A percentile compares a stretch with the other conserved stretches of the same genome.
Evolutionary conservation across 495 filamentous ascomycete species (phyloP).

Genomic region (Talaromyces proteolyticus): DNA sequence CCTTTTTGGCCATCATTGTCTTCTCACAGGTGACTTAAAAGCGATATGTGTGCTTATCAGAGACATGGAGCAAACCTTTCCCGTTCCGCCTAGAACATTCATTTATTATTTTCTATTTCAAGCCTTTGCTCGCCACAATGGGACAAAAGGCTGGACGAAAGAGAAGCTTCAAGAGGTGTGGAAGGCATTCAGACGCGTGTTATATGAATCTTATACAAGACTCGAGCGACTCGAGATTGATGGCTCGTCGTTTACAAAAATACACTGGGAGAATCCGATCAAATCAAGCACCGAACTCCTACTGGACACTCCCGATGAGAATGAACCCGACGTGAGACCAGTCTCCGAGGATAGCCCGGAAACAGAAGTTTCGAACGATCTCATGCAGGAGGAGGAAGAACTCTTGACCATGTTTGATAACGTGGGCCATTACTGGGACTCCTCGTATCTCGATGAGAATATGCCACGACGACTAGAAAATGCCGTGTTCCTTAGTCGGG

Average conservation of each 20-base stretch:
- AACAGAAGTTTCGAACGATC: background rate
- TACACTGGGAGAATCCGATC: conserved; percentile 34
- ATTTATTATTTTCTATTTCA: conserved; percentile 55
- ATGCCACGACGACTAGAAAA: conserved; percentile 30
- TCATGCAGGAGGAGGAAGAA: background rate
- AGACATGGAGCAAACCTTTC: conserved; percentile 36
- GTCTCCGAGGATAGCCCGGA: background rate
- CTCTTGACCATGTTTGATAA: background rate
- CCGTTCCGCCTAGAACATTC: conserved; percentile 31
- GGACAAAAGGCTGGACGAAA: conserved; percentile 47
- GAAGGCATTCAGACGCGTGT: conserved; percentile 40
- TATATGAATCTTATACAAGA: conserved; percentile 43
- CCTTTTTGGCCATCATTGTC: conserved; percentile 30
- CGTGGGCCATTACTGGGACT: background rate
- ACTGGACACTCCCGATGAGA: background rate
- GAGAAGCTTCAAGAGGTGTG: conserved; percentile 43
- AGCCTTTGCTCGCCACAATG: conserved; percentile 55
- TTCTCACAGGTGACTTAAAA: conserved; percentile 27
- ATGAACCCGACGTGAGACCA: background rate
- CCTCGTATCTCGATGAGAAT: conserved; percentile 6
- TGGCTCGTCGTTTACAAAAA: background rate
- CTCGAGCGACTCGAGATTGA: background rate
- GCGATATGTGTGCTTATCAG: conserved; percentile 27
- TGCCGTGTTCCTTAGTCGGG: conserved; percentile 36
- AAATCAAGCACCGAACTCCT: background rate